Percentiles rank a stretch among this genome's conserved stretches.
phyloP scores from a whole-genome alignment of 495 filamentous ascomycete genomes.

The Parathielavia hyrcaniae region DNA sequence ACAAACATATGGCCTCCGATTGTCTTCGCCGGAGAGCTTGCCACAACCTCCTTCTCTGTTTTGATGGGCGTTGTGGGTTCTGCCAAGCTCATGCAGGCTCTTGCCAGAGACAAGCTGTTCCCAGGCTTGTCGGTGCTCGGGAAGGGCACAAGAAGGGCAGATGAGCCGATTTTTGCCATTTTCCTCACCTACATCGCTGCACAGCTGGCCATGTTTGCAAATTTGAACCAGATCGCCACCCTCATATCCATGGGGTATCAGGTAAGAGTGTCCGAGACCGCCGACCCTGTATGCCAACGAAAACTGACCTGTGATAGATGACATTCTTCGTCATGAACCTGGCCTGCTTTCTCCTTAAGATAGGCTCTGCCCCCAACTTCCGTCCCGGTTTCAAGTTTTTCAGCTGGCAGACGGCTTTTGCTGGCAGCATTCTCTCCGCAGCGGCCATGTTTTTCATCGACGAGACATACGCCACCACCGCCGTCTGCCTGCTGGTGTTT shows the following conservation, averaged over 20 bases:
- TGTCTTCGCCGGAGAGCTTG: slow-evolving; percentile 75
- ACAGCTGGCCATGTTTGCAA: slow-evolving; percentile 74
- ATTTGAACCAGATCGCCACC: slow-evolving; percentile 83
- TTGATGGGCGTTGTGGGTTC: slow-evolving; percentile 84
- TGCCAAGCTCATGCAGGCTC: slow-evolving; percentile 80
- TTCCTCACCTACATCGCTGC: slow-evolving; percentile 68
- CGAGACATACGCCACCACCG: slow-evolving; percentile 70
- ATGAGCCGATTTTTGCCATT: slow-evolving; percentile 75
- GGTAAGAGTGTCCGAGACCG: slow-evolving; percentile 43
- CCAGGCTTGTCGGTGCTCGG: slow-evolving; percentile 70
- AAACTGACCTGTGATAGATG: slow-evolving; percentile 38
- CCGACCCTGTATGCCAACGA: background rate
- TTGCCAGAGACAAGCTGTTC: slow-evolving; percentile 72
- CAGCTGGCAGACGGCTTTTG: slow-evolving; percentile 74
- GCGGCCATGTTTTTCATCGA: slow-evolving; percentile 87
- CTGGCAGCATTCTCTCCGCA: slow-evolving; percentile 66
- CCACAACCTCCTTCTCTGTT: slow-evolving; percentile 75
- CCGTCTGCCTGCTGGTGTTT: slow-evolving; percentile 64
- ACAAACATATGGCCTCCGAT: slow-evolving; percentile 65
- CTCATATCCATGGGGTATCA: slow-evolving; percentile 86
- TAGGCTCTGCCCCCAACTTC: slow-evolving; percentile 90
- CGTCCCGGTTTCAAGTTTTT: slow-evolving; percentile 83
- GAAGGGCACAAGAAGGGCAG: slow-evolving; percentile 64
- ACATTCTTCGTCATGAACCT: slow-evolving; percentile 74
- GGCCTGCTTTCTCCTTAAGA: slow-evolving; percentile 81